A percentile compares a stretch with the other conserved stretches of the same genome.
These are phyloP conservation scores for Opeltia flavorubescens DNA, from an alignment of 495 filamentous ascomycete species.

Conservation along the genomic window DNA sequence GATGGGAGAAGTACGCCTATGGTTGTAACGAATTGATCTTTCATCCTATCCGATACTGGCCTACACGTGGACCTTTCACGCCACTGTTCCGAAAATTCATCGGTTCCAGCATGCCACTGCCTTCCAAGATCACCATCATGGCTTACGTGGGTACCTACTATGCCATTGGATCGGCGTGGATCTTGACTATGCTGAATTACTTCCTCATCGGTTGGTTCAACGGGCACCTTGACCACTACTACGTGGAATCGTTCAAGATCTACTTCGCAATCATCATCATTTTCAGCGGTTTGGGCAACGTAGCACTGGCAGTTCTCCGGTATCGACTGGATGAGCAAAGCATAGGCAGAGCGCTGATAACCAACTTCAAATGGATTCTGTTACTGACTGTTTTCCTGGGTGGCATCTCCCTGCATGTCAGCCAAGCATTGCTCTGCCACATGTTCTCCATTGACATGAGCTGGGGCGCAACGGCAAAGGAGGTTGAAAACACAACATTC, in stretches of 20 bases:
- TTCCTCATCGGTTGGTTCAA: constrained; percentile 51
- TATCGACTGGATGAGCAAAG: constrained; percentile 27
- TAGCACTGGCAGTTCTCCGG: constrained; percentile 30
- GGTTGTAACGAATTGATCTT: constrained; percentile 78
- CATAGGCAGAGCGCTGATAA: constrained; percentile 17
- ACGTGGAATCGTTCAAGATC: constrained; percentile 34
- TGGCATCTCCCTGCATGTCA: constrained; percentile 31
- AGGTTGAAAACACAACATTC: constrained; percentile 44
- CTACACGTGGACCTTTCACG: constrained; percentile 50
- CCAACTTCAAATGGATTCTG: constrained; percentile 33
- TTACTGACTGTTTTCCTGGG: constrained; percentile 34
- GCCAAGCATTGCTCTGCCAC: constrained; percentile 31
- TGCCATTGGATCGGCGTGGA: constrained; percentile 65
- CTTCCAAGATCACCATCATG: constrained; percentile 66
- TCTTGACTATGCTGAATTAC: constrained; percentile 65
- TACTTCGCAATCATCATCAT: constrained; percentile 35
- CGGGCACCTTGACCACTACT: constrained; percentile 31
- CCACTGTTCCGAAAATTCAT: constrained; percentile 59
- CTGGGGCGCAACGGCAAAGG: constrained; percentile 41
- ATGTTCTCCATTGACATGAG: constrained; percentile 33
- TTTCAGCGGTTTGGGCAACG: constrained; percentile 31
- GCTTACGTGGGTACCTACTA: constrained; percentile 85
- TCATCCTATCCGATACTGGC: constrained; percentile 40
- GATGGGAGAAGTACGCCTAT: constrained; percentile 81
- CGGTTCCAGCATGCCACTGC: constrained; percentile 57